Evolutionary conservation across 139 green algal species (phyloP).

Genomic region (Chlamydomonas sp.): DNA sequence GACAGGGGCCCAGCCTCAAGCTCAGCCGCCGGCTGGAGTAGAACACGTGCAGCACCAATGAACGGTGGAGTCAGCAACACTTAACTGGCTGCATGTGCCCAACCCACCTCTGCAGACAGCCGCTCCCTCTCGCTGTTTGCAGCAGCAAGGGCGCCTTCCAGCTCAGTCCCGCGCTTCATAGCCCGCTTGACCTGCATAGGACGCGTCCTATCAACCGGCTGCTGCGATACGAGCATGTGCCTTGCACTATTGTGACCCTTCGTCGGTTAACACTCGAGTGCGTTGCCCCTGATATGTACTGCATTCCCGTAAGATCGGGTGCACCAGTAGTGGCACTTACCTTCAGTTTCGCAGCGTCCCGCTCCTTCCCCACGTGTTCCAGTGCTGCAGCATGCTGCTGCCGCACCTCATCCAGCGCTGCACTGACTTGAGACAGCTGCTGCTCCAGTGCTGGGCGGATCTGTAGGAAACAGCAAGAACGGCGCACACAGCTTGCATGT

Average conservation of each 20-base stretch:
- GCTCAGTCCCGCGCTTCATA: not conserved
- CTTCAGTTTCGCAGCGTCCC: constrained; percentile 21
- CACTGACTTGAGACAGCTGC: not conserved
- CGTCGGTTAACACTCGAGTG: too few relatives aligned
- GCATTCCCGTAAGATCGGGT: too few relatives aligned
- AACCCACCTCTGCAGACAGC: constrained; percentile 15
- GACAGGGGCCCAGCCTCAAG: not conserved
- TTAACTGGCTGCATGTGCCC: too few relatives aligned
- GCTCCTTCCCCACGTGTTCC: constrained; percentile 16
- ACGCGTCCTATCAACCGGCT: too few relatives aligned
- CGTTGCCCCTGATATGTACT: too few relatives aligned
- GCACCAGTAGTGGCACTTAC: not conserved
- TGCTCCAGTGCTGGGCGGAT: constrained; percentile 18
- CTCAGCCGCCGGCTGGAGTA: too few relatives aligned
- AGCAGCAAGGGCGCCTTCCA: not conserved
- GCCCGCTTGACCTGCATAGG: not conserved
- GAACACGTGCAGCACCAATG: not conserved
- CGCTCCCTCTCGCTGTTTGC: not conserved
- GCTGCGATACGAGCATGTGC: too few relatives aligned
- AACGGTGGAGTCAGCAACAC: not conserved
- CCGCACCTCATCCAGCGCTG: not conserved
- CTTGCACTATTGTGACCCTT: too few relatives aligned
- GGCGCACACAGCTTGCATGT: not conserved
- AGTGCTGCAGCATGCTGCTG: constrained; percentile 15
- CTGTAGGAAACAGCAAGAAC: not conserved